These are phyloP conservation scores for Trypanosoma melophagium DNA, from an alignment of 208 protist species.

Conservation along the genomic window DNA sequence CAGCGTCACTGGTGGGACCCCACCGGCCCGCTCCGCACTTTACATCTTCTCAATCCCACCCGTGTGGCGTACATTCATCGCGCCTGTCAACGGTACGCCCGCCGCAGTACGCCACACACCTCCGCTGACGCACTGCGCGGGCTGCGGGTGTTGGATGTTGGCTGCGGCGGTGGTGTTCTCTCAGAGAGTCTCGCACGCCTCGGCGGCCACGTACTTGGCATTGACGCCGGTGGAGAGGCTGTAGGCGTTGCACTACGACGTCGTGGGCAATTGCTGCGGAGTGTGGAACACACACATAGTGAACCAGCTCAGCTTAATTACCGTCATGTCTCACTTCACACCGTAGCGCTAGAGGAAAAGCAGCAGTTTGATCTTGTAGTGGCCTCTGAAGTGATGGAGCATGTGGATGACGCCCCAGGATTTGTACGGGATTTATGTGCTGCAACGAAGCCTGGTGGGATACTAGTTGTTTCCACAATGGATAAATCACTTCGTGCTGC, in stretches of 20 bases:
- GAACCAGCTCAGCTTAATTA: slow-evolving; percentile 13
- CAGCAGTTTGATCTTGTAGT: slow-evolving; percentile 86
- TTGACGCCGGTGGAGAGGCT: slow-evolving; percentile 88
- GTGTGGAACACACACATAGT: not conserved
- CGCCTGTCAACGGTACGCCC: slow-evolving; percentile 43
- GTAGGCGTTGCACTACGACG: slow-evolving; percentile 65
- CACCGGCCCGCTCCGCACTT: slow-evolving; percentile 78
- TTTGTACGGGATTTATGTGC: slow-evolving; percentile 83
- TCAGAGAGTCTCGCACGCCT: slow-evolving; percentile 85
- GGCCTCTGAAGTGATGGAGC: slow-evolving; percentile 92
- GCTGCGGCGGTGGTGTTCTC: slow-evolving; percentile 91
- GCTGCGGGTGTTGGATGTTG: slow-evolving; percentile 85
- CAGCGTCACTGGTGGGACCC: slow-evolving; percentile 89
- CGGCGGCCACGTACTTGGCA: slow-evolving; percentile 85
- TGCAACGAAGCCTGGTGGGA: slow-evolving; percentile 83
- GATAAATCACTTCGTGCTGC: slow-evolving; percentile 85
- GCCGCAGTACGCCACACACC: not conserved
- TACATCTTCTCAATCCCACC: slow-evolving; percentile 92
- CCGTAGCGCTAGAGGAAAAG: slow-evolving; percentile 45
- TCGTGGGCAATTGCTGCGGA: slow-evolving; percentile 28
- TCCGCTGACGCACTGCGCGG: slow-evolving; percentile 32
- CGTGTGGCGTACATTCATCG: slow-evolving; percentile 83
- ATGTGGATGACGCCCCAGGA: slow-evolving; percentile 81
- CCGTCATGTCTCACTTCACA: slow-evolving; percentile 49
- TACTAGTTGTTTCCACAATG: slow-evolving; percentile 92